Conservation (phyloP, 2,329 filamentous ascomycete genomes). For the Dothidotthia symphoricarpi region DNA sequence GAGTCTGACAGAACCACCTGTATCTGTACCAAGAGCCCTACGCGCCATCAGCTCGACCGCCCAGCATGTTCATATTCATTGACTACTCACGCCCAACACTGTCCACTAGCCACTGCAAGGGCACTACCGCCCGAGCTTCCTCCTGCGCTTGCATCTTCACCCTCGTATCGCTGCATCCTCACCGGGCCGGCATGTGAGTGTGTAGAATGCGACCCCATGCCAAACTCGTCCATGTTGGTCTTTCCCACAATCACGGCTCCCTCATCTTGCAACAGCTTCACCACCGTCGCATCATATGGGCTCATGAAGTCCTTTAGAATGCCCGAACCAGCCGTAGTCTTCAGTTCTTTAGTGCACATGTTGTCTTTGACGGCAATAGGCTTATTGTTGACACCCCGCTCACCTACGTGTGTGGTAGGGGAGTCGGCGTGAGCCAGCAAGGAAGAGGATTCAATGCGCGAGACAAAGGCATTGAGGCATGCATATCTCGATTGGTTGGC, state of each 20-base stretch:
- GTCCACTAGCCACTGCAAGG: conserved; percentile 68
- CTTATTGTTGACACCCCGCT: conserved; percentile 25
- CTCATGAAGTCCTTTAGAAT: conserved; percentile 68
- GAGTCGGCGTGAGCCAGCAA: conserved; percentile 24
- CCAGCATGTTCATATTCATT: background rate
- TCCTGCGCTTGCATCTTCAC: conserved; percentile 40
- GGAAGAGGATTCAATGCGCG: conserved; percentile 16
- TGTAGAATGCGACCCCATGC: conserved; percentile 83
- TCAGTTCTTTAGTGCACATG: conserved; percentile 46
- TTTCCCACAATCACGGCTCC: conserved; percentile 70
- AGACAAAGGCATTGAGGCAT: conserved; percentile 43
- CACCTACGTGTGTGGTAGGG: conserved; percentile 7
- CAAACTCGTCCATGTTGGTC: conserved; percentile 94
- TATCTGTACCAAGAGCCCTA: conserved; percentile 85
- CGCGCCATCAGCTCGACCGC: conserved; percentile 12
- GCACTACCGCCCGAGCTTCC: conserved; percentile 89
- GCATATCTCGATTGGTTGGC: conserved; percentile 34
- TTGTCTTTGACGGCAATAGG: conserved; percentile 53
- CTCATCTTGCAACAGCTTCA: conserved; percentile 62
- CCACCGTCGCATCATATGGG: conserved; percentile 80
- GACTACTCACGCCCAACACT: conserved; percentile 56
- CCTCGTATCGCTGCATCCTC: conserved; percentile 44
- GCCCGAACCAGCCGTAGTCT: conserved; percentile 78
- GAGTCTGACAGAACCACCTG: conserved; percentile 81
- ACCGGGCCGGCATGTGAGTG: conserved; percentile 68